Conservation (phyloP, 2,329 filamentous ascomycete genomes). For the Fusarium multiceps region DNA sequence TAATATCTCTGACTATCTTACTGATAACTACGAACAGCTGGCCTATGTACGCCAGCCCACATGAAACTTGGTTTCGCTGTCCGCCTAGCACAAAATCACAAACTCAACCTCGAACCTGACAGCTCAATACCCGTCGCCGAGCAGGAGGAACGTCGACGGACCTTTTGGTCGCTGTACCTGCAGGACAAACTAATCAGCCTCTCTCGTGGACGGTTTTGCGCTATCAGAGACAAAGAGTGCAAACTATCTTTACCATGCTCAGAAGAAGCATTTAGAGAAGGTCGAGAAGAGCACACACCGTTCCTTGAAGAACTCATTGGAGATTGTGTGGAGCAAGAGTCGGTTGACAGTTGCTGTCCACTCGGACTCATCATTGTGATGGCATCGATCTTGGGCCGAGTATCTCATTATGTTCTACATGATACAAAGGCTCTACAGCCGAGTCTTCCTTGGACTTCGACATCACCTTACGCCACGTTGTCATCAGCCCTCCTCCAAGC, state of each 20-base stretch:
- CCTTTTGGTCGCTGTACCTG: conserved; percentile 5
- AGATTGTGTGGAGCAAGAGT: conserved; percentile 11
- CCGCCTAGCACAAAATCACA: conserved; percentile 13
- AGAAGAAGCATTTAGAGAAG: conserved; percentile 1
- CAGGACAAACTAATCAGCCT: conserved; percentile 17
- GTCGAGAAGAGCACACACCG: not conserved
- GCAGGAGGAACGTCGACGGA: conserved; percentile 6
- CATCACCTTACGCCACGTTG: not conserved
- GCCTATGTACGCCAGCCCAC: conserved; percentile 15
- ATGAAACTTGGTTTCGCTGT: conserved; percentile 24
- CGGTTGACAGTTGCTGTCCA: not conserved
- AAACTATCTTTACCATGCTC: conserved; percentile 7
- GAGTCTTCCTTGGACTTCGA: conserved; percentile 4
- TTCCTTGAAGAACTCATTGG: not conserved
- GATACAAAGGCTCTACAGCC: not conserved
- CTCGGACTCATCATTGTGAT: conserved; percentile 4
- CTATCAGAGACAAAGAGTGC: conserved; percentile 16
- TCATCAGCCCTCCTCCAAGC: conserved; percentile 4
- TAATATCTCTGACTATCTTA: no score
- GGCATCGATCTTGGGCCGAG: conserved; percentile 10
- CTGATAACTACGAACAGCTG: not conserved
- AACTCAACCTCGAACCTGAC: conserved; percentile 4
- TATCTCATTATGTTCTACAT: conserved; percentile 7
- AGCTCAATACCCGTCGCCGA: not conserved
- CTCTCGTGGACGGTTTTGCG: conserved; percentile 14